Evolutionary conservation across 805 yeast genomes (phyloP).

Genomic region (Ogataea methylovora): DNA sequence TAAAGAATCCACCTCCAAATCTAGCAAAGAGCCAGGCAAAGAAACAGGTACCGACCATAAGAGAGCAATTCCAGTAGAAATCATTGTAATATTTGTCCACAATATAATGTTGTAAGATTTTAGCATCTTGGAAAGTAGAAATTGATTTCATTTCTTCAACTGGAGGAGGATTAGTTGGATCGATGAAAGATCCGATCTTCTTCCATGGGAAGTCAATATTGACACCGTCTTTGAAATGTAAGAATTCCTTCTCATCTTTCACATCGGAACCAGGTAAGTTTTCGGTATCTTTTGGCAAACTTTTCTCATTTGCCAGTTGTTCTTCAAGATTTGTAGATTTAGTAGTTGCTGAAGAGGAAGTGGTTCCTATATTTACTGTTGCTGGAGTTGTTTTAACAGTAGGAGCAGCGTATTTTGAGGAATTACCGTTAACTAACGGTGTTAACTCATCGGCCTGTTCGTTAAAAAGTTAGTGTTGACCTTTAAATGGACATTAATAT

Average conservation of each 20-base stretch:
- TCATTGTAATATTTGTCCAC: conserved; percentile 65
- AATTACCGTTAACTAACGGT: neutral
- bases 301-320: too few species aligned
- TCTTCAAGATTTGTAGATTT: too few species aligned
- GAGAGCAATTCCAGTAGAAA: conserved; percentile 60
- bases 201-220: conserved; percentile 26
- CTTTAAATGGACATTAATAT: too few species aligned
- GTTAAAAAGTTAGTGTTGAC: too few species aligned
- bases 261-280: too few species aligned
- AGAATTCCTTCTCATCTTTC: too few species aligned
- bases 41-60: conserved; percentile 63
- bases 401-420: neutral
- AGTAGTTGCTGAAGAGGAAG: too few species aligned
- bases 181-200: conserved; percentile 25
- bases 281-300: too few species aligned
- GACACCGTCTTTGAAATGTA: too few species aligned
- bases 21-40: conserved; percentile 64
- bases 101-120: conserved; percentile 48
- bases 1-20: conserved; percentile 56
- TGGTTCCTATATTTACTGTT: too few species aligned
- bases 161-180: conserved; percentile 16
- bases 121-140: conserved; percentile 11
- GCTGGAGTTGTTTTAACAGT: neutral
- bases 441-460: neutral
- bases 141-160: conserved; percentile 10